Percentiles rank a stretch among this genome's conserved stretches.
These are phyloP conservation scores for Apiotrichum siamense DNA, from an alignment of 1,284 basidiomycete genomes.

Conservation along the genomic window DNA sequence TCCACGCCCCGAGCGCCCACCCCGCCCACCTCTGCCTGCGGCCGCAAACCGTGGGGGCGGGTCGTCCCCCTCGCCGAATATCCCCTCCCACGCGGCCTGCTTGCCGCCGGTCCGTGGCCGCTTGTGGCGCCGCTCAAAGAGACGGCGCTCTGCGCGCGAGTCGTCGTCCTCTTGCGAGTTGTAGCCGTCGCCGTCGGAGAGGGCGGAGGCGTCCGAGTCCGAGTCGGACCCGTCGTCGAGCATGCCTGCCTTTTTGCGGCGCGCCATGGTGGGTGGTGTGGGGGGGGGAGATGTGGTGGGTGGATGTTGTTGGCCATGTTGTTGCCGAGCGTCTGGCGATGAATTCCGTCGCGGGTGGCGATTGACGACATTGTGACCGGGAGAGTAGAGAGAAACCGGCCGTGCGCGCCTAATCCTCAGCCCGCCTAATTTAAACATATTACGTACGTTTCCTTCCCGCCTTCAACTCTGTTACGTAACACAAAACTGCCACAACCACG, in stretches of 20 bases:
- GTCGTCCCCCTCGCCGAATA: slow-evolving; percentile 65
- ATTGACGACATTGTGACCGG: no score
- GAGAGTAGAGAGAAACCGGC: no score
- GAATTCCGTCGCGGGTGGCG: no score
- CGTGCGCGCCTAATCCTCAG: no score
- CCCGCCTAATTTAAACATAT: no score
- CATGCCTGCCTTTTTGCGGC: slow-evolving; percentile 64
- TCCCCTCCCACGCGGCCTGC: slow-evolving; percentile 72
- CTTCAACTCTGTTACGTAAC: no score
- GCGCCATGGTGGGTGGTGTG: slow-evolving; percentile 57
- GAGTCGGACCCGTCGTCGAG: slow-evolving; percentile 66
- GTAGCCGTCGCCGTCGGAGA: slow-evolving; percentile 51
- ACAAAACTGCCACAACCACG: no score
- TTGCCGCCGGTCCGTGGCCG: slow-evolving; percentile 59
- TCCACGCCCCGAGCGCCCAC: slow-evolving; percentile 48
- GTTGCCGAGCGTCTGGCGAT: not conserved
- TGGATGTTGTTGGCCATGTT: not conserved
- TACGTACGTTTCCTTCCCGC: no score
- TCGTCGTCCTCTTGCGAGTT: slow-evolving; percentile 59
- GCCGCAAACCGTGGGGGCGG: not conserved
- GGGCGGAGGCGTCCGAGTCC: slow-evolving; percentile 54
- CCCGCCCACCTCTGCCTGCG: slow-evolving; percentile 25
- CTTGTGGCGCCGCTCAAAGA: slow-evolving; percentile 73
- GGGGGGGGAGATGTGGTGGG: not conserved
- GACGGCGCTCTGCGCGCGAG: slow-evolving; percentile 64